Conservation (phyloP, 208 protist genomes). For the Herpetomonas samuelpessoai region DNA sequence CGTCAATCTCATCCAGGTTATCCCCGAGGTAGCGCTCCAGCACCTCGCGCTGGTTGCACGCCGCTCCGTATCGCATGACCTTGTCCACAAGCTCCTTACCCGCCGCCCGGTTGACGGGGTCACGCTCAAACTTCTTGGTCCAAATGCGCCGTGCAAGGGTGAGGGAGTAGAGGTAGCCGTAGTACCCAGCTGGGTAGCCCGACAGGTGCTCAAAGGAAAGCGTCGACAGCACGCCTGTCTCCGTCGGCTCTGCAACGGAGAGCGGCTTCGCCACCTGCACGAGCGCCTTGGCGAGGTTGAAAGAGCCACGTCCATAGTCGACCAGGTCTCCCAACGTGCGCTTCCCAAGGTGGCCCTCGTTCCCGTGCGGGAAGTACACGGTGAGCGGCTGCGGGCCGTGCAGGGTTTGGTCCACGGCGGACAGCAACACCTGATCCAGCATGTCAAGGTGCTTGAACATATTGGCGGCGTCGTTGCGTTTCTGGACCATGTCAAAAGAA, state of each 20-base stretch:
- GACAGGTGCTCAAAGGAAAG: conserved; percentile 90
- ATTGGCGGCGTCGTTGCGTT: conserved; percentile 74
- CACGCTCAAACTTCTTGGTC: conserved; percentile 82
- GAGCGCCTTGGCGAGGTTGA: conserved; percentile 81
- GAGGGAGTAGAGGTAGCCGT: conserved; percentile 92
- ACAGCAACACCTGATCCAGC: conserved; percentile 87
- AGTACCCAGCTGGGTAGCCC: conserved; percentile 91
- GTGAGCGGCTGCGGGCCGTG: conserved; percentile 88
- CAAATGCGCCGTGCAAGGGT: conserved; percentile 87
- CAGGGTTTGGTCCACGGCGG: conserved; percentile 81
- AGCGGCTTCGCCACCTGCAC: conserved; percentile 79
- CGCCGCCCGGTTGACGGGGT: conserved; percentile 86
- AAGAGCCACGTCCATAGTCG: conserved; percentile 71
- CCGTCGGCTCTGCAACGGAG: conserved; percentile 69
- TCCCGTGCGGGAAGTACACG: conserved; percentile 81
- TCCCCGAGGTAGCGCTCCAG: conserved; percentile 85
- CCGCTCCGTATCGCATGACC: conserved; percentile 86
- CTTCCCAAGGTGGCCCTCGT: conserved; percentile 70
- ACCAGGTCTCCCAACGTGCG: conserved; percentile 71
- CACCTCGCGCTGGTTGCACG: conserved; percentile 73
- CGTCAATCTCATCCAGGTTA: conserved; percentile 80
- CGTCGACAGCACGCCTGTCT: conserved; percentile 59
- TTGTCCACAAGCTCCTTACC: conserved; percentile 77
- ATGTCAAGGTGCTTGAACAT: conserved; percentile 90
- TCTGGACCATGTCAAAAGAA: conserved; percentile 86